phyloP scores from a whole-genome alignment of 2,329 filamentous ascomycete genomes.

The Cyanodermella asteris region DNA sequence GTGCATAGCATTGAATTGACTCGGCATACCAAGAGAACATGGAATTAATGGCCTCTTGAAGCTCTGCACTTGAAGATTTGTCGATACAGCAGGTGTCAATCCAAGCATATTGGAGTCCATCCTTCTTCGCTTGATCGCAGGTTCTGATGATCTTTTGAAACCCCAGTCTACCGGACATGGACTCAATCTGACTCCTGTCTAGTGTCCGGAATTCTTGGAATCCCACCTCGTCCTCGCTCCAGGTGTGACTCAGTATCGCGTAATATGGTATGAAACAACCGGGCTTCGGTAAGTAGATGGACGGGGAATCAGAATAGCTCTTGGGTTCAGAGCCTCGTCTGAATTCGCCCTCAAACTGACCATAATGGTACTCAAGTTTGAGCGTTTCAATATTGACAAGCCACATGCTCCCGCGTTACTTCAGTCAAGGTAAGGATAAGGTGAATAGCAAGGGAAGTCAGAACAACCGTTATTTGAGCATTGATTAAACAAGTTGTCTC shows the following conservation, averaged over 20 bases:
- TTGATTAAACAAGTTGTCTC: too few relatives aligned
- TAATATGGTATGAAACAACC: constrained; percentile 1
- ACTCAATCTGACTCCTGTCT: neutral
- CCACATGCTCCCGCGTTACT: constrained; percentile 1
- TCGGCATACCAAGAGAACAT: constrained; percentile 12
- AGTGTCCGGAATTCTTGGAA: constrained; percentile 3
- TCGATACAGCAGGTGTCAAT: constrained; percentile 17
- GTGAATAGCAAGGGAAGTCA: too few relatives aligned
- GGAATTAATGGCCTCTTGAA: constrained; percentile 12
- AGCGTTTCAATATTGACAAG: constrained; percentile 1
- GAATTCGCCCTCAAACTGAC: too few relatives aligned
- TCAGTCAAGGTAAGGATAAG: too few relatives aligned
- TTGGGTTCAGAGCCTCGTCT: too few relatives aligned
- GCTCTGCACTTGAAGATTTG: constrained; percentile 14
- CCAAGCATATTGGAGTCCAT: constrained; percentile 12
- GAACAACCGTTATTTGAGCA: too few relatives aligned
- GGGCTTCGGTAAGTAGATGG: too few relatives aligned
- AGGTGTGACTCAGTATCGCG: constrained; percentile 6
- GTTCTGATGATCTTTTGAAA: constrained; percentile 10
- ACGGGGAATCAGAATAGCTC: too few relatives aligned
- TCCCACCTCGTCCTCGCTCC: constrained; percentile 9
- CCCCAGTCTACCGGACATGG: constrained; percentile 2
- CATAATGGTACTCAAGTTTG: constrained; percentile 1
- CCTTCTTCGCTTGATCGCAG: constrained; percentile 7
- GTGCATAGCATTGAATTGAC: constrained; percentile 13